A percentile compares a stretch with the other conserved stretches of the same genome.
Conservation (phyloP, 1,284 basidiomycete genomes). For the Apiotrichum gracile region DNA sequence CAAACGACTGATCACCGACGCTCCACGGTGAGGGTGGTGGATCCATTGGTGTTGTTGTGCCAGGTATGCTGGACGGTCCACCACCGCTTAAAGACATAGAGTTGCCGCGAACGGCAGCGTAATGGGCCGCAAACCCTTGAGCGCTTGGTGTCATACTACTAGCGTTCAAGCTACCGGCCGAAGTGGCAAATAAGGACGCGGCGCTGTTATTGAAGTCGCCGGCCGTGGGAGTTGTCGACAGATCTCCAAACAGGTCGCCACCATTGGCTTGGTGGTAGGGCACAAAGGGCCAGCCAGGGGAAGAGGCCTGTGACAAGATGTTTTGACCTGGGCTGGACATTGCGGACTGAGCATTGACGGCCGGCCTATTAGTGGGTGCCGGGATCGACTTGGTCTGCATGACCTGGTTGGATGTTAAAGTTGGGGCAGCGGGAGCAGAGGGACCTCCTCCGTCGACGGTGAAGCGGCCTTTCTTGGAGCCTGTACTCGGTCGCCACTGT, state of each 20-base stretch:
- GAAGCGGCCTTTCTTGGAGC: conserved; percentile 42
- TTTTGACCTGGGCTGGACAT: not conserved
- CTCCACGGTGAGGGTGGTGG: conserved; percentile 28
- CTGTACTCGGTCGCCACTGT: conserved; percentile 28
- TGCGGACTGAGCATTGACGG: not conserved
- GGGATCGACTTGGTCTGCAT: not conserved
- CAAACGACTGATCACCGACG: conserved; percentile 1
- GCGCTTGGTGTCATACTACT: conserved; percentile 13
- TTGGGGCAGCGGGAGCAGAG: conserved; percentile 7
- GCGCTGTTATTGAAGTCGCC: conserved; percentile 1
- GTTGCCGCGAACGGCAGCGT: conserved; percentile 4
- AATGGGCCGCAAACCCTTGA: conserved; percentile 12
- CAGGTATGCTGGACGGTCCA: not conserved
- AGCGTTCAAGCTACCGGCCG: conserved; percentile 3
- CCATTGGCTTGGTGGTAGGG: not conserved
- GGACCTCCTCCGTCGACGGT: conserved; percentile 40
- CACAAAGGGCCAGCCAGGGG: conserved; percentile 5
- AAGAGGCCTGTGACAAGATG: not conserved
- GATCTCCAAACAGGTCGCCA: conserved; percentile 2
- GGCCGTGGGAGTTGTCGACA: conserved; percentile 9
- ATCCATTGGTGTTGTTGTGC: conserved; percentile 31
- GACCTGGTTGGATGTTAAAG: conserved; percentile 21
- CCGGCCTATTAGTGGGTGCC: not conserved
- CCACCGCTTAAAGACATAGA: not conserved
- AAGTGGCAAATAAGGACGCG: conserved; percentile 4